Evolutionary conservation across 177 flowering plant genomes (phyloP).

Genomic region (Vitis hybrid): DNA sequence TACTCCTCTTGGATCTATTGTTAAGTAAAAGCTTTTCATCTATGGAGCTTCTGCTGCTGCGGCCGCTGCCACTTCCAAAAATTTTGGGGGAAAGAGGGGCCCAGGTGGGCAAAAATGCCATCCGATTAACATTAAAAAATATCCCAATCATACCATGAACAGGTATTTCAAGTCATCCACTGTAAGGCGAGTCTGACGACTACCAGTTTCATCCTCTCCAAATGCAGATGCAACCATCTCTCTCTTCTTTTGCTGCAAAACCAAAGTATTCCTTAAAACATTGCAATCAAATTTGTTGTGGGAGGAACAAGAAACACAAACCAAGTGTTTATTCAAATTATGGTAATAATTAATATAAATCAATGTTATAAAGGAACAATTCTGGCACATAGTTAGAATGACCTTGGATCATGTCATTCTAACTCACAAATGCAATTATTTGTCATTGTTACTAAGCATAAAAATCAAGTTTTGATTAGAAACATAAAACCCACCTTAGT

Average conservation of each 20-base stretch:
- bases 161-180: slow-evolving; percentile 89
- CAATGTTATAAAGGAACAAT: too few relatives aligned
- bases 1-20: slow-evolving; percentile 9
- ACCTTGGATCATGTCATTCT: too few relatives aligned
- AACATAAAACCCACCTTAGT: too few relatives aligned
- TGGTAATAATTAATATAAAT: too few relatives aligned
- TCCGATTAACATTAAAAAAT: slow-evolving; percentile 2
- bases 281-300: not conserved
- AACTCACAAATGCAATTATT: too few relatives aligned
- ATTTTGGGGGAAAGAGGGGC: not conserved
- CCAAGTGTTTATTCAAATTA: not conserved
- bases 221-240: slow-evolving; percentile 95
- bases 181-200: slow-evolving; percentile 75
- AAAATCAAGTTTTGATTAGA: too few relatives aligned
- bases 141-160: slow-evolving; percentile 57
- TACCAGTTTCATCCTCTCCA: slow-evolving; percentile 86
- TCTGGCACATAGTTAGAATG: too few relatives aligned
- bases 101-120: slow-evolving; percentile 9
- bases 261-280: not conserved
- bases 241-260: slow-evolving; percentile 90
- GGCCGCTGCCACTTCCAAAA: not conserved
- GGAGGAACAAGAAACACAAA: slow-evolving; percentile 11
- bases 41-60: not conserved
- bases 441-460: too few relatives aligned
- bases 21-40: not conserved